Evolutionary conservation across 306 rosid genomes (phyloP).

Genomic region (Mucuna pruriens): DNA sequence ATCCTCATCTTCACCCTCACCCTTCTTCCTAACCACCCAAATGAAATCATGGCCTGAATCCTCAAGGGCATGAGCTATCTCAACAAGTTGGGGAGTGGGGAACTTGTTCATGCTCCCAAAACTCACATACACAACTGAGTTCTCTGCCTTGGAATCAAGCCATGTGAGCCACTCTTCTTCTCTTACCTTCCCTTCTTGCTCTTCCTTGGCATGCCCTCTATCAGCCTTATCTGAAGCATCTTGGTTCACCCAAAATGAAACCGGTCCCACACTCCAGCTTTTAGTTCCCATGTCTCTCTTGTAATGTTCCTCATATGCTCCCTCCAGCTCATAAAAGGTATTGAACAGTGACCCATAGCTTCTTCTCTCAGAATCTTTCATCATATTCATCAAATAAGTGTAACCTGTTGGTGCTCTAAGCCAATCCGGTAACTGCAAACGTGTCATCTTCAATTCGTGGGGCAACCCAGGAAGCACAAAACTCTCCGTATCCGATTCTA

Average conservation of each 20-base stretch:
- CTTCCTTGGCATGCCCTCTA: neutral
- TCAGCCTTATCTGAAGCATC: neutral
- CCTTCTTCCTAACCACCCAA: neutral
- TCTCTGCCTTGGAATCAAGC: neutral
- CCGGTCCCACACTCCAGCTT: neutral
- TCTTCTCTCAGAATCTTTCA: neutral
- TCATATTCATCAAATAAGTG: neutral
- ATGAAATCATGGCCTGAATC: neutral
- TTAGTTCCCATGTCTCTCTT: neutral
- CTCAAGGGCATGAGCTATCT: neutral
- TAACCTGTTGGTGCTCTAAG: neutral
- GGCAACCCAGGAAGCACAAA: neutral
- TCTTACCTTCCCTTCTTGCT: neutral
- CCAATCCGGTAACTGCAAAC: neutral
- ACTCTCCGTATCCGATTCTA: neutral
- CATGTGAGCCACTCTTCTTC: neutral
- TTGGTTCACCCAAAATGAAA: neutral
- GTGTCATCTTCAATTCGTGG: neutral
- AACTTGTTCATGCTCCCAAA: neutral
- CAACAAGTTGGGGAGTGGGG: neutral
- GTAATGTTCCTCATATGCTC: neutral
- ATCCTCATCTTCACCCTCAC: neutral
- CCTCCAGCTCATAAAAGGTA: neutral
- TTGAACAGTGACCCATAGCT: neutral
- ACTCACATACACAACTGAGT: neutral